These are phyloP conservation scores for Paecilomyces dactylethromorphus DNA, from an alignment of 2,329 filamentous ascomycete genomes.

Conservation along the genomic window DNA sequence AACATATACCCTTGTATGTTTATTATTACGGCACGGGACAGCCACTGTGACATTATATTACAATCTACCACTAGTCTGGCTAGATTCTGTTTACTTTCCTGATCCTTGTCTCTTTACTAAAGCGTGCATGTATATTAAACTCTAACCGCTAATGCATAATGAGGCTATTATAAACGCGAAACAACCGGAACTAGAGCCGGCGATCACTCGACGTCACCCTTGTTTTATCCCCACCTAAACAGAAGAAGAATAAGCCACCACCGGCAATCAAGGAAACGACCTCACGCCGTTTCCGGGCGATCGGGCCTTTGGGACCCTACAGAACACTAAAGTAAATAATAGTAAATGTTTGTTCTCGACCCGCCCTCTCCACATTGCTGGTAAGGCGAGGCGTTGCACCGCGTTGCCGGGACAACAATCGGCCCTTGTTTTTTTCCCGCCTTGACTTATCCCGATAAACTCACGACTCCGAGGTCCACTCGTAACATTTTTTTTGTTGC, in stretches of 20 bases:
- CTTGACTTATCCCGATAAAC: constrained; percentile 1
- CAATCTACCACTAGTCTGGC: background rate
- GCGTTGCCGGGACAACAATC: constrained; percentile 37
- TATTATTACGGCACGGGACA: background rate
- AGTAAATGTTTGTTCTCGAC: background rate
- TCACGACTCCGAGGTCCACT: background rate
- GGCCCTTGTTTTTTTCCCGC: constrained; percentile 7
- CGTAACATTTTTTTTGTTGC: constrained; percentile 12
- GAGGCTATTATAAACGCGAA: background rate
- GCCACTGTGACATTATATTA: background rate
- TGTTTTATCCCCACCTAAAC: background rate
- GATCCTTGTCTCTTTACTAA: background rate
- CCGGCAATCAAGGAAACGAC: background rate
- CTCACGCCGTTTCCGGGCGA: background rate
- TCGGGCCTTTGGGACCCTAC: background rate
- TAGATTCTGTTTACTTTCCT: background rate
- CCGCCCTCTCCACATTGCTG: constrained; percentile 1
- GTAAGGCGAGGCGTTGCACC: background rate
- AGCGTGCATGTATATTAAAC: background rate
- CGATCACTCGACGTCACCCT: background rate
- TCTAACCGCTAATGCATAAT: background rate
- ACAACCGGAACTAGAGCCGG: background rate
- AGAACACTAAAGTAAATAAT: background rate
- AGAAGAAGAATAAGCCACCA: background rate
- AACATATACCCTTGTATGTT: background rate